Evolutionary conservation across 176 grass and related monocot species (phyloP).

Genomic region (Phoenix dactylifera): DNA sequence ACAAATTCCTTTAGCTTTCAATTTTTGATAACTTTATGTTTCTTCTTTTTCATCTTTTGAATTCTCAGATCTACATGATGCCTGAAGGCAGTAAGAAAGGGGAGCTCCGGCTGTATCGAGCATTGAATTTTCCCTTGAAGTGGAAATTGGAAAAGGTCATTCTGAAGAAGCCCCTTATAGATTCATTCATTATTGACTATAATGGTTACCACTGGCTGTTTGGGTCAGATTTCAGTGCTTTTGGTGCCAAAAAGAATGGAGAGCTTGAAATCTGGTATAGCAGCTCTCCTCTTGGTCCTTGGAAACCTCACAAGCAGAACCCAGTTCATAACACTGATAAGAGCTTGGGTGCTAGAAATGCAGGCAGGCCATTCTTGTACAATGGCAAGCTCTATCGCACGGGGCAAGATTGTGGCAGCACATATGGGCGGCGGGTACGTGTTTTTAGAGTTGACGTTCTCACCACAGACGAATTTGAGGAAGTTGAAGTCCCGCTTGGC

Average conservation of each 20-base stretch:
- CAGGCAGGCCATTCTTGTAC: conserved; percentile 65
- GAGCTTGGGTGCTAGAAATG: conserved; percentile 57
- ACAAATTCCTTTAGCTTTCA: background rate
- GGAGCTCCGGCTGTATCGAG: conserved; percentile 57
- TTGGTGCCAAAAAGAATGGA: conserved; percentile 40
- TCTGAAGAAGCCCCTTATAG: conserved; percentile 60
- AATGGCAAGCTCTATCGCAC: conserved; percentile 57
- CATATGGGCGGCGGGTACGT: conserved; percentile 35
- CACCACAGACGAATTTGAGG: conserved; percentile 48
- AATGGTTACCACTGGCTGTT: conserved; percentile 57
- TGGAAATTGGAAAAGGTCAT: conserved; percentile 78
- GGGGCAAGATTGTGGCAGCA: conserved; percentile 35
- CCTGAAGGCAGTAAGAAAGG: conserved; percentile 84
- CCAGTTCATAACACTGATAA: conserved; percentile 34
- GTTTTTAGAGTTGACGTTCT: conserved; percentile 61
- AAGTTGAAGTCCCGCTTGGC: conserved; percentile 57
- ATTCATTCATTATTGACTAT: conserved; percentile 68
- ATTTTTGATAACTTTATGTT: background rate
- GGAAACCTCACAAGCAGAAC: conserved; percentile 62
- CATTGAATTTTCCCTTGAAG: conserved; percentile 53
- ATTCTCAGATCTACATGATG: conserved; percentile 71
- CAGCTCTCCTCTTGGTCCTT: conserved; percentile 58
- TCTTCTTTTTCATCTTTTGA: conserved; percentile 2
- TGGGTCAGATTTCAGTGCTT: conserved; percentile 71
- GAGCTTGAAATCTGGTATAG: conserved; percentile 68